These are phyloP conservation scores for Endoconidiophora laricicola DNA, from an alignment of 2,329 filamentous ascomycete genomes.

Conservation along the genomic window DNA sequence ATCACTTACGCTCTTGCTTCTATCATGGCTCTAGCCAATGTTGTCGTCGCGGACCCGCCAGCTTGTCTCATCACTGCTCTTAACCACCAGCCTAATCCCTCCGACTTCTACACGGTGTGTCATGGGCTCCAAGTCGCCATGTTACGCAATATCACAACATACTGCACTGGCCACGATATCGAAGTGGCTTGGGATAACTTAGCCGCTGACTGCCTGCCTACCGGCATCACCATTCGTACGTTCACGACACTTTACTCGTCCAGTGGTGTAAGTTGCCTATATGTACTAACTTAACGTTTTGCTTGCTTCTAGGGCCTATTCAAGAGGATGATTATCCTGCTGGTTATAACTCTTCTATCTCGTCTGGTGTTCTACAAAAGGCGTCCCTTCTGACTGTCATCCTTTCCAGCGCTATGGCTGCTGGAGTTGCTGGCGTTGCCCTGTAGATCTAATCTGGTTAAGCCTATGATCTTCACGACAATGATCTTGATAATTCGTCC, in stretches of 20 bases:
- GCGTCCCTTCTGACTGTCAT: neutral
- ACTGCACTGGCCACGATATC: conserved; percentile 6
- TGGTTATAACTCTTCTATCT: neutral
- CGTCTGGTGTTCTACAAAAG: neutral
- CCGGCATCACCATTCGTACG: conserved; percentile 9
- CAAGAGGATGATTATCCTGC: too few species aligned
- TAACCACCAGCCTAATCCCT: conserved; percentile 11
- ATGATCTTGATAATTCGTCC: too few species aligned
- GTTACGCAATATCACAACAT: conserved; percentile 12
- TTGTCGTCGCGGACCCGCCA: conserved; percentile 5
- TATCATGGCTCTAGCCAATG: conserved; percentile 7
- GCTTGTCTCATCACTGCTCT: conserved; percentile 14
- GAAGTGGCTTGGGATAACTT: conserved; percentile 11
- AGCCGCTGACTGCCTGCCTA: conserved; percentile 9
- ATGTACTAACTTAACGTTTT: too few species aligned
- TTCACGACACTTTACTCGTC: neutral
- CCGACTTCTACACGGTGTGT: conserved; percentile 12
- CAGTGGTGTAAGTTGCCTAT: too few species aligned
- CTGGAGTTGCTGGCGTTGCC: conserved; percentile 1
- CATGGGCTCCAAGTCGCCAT: conserved; percentile 11
- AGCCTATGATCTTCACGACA: too few species aligned
- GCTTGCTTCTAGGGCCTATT: too few species aligned
- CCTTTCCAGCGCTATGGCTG: neutral
- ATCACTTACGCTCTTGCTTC: conserved; percentile 8
- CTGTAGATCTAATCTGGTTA: neutral